Conservation (phyloP, 345 rosid species). For the Garcia nutans region DNA sequence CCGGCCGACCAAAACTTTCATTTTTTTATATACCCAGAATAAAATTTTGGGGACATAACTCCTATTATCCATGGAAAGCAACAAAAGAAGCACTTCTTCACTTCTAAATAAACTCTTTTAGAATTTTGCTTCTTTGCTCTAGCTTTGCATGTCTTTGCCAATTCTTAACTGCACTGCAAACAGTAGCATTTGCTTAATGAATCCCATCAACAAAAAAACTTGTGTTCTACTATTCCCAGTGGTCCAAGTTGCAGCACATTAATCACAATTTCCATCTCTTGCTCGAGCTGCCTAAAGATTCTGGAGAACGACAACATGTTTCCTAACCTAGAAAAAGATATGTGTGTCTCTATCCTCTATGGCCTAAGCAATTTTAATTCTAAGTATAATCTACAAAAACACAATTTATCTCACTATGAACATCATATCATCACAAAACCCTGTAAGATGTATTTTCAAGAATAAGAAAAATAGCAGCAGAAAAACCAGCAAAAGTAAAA, state of each 20-base stretch:
- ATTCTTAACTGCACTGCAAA: slow-evolving; percentile 56
- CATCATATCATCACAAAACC: no score
- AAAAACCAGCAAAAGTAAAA: not conserved
- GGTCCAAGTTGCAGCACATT: slow-evolving; percentile 84
- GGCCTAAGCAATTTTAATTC: no score
- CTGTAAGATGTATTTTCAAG: not conserved
- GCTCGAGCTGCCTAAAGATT: slow-evolving; percentile 70
- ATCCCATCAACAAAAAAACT: slow-evolving; percentile 69
- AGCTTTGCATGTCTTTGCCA: slow-evolving; percentile 57
- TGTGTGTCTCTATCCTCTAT: slow-evolving; percentile 20
- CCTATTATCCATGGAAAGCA: not conserved
- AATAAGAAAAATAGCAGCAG: slow-evolving; percentile 5
- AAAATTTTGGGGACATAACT: not conserved
- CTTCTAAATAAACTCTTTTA: slow-evolving; percentile 50
- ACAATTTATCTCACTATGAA: no score
- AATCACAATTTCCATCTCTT: slow-evolving; percentile 79
- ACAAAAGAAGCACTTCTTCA: slow-evolving; percentile 27
- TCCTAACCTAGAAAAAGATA: slow-evolving; percentile 45
- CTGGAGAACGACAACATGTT: slow-evolving; percentile 57
- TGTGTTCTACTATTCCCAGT: slow-evolving; percentile 77
- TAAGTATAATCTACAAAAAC: no score
- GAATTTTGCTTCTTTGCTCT: slow-evolving; percentile 46
- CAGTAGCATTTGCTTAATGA: slow-evolving; percentile 54
- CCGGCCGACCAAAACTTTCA: no score
- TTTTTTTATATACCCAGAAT: no score